These are phyloP conservation scores for Cystobasidium onofrii DNA, from an alignment of 768 basidiomycete species.

Conservation along the genomic window DNA sequence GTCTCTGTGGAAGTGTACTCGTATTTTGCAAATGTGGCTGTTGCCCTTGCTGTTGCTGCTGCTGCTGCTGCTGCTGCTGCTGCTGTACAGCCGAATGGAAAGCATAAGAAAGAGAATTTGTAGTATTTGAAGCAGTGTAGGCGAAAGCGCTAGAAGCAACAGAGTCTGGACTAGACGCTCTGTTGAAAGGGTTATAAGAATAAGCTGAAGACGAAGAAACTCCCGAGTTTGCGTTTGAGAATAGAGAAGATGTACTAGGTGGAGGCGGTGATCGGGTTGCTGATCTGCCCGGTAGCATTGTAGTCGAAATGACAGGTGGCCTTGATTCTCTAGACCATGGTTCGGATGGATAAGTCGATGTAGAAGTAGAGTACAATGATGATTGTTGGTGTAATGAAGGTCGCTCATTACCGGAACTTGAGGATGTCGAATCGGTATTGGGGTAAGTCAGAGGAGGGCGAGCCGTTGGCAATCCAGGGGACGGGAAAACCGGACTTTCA, in stretches of 20 bases:
- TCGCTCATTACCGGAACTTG: neutral
- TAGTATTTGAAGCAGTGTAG: slow-evolving; percentile 11
- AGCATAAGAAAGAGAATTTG: neutral
- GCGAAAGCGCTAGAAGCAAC: slow-evolving; percentile 1
- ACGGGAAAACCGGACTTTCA: neutral
- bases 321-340: neutral
- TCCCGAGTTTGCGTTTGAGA: neutral
- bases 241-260: neutral
- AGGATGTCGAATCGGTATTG: neutral
- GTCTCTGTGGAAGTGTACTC: neutral
- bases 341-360: neutral
- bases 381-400: neutral
- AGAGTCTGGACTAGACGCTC: neutral
- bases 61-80: neutral
- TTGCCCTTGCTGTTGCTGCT: neutral
- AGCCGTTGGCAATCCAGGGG: neutral
- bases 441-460: neutral
- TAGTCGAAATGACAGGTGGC: neutral
- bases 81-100: neutral
- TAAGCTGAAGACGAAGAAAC: neutral
- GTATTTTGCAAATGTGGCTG: neutral
- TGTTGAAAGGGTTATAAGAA: neutral
- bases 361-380: neutral
- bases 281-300: neutral
- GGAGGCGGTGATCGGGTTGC: slow-evolving; percentile 4